These are phyloP conservation scores for Ustilago vetiveriae DNA, from an alignment of 1,284 basidiomycete species.

Conservation along the genomic window DNA sequence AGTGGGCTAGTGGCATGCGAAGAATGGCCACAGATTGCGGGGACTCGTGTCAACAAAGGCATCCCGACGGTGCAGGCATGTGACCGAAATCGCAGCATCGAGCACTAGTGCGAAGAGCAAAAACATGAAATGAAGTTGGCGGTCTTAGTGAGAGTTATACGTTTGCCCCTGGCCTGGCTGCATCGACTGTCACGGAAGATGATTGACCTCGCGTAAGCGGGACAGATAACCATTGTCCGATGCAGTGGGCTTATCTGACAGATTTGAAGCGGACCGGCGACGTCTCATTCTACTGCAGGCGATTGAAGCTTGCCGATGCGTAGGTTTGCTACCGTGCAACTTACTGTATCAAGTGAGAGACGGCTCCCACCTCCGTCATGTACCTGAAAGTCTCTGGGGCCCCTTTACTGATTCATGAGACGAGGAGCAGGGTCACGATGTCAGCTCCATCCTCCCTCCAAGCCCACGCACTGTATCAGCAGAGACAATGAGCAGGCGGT, in stretches of 20 bases:
- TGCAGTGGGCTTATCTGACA: neutral
- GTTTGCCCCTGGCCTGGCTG: neutral
- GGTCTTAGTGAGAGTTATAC: neutral
- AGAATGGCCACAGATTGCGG: neutral
- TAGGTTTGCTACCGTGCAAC: too few species aligned
- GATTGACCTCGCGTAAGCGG: neutral
- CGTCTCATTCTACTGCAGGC: neutral
- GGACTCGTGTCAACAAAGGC: too few species aligned
- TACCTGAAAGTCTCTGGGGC: neutral
- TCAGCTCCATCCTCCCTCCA: neutral
- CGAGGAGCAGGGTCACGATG: neutral
- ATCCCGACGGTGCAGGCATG: too few species aligned
- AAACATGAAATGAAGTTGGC: slow-evolving; percentile 9
- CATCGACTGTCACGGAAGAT: neutral
- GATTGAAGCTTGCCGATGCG: neutral
- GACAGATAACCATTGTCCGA: neutral
- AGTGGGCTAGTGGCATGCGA: neutral
- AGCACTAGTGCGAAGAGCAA: neutral
- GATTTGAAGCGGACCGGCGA: too few species aligned
- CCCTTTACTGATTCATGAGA: neutral
- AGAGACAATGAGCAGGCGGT: neutral
- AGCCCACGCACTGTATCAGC: too few species aligned
- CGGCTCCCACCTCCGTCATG: neutral
- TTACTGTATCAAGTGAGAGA: too few species aligned
- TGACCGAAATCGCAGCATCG: neutral